phyloP scores from a whole-genome alignment of 2,329 filamentous ascomycete species.

The Metarhizium rileyi region DNA sequence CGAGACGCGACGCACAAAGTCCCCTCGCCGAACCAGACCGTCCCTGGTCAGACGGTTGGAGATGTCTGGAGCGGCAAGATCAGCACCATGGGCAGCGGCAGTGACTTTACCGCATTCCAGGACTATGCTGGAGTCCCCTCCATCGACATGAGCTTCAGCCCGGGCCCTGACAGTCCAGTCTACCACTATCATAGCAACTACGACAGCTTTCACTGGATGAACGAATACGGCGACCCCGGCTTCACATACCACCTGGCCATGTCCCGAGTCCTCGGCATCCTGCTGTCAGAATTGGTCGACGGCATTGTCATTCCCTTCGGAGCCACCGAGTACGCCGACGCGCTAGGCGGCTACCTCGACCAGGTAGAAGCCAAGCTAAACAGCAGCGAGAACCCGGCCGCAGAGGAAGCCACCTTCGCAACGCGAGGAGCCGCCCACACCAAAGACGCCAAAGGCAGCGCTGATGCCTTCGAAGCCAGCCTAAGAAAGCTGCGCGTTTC shows the following conservation, averaged over 20 bases:
- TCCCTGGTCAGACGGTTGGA: constrained; percentile 58
- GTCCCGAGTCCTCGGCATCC: constrained; percentile 54
- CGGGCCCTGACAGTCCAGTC: constrained; percentile 37
- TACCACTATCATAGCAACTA: constrained; percentile 90
- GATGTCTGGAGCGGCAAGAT: constrained; percentile 58
- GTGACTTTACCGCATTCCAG: constrained; percentile 67
- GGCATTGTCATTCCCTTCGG: constrained; percentile 53
- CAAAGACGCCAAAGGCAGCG: constrained; percentile 22
- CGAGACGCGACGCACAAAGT: constrained; percentile 55
- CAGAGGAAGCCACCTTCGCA: constrained; percentile 21
- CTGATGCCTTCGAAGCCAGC: constrained; percentile 28
- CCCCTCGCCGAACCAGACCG: constrained; percentile 66
- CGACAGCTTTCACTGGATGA: constrained; percentile 86
- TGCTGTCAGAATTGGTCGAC: constrained; percentile 52
- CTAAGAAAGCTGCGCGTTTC: constrained; percentile 29
- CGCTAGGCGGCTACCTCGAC: constrained; percentile 42
- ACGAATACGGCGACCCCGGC: constrained; percentile 61
- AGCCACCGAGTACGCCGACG: constrained; percentile 53
- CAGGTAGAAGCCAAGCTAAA: constrained; percentile 40
- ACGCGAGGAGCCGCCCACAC: constrained; percentile 17
- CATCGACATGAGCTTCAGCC: constrained; percentile 52
- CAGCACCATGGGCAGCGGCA: constrained; percentile 59
- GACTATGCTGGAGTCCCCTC: constrained; percentile 60
- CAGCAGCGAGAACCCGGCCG: constrained; percentile 12
- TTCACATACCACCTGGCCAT: constrained; percentile 58